These are phyloP conservation scores for Epichloe typhina DNA, from an alignment of 2,329 filamentous ascomycete genomes.

Conservation along the genomic window DNA sequence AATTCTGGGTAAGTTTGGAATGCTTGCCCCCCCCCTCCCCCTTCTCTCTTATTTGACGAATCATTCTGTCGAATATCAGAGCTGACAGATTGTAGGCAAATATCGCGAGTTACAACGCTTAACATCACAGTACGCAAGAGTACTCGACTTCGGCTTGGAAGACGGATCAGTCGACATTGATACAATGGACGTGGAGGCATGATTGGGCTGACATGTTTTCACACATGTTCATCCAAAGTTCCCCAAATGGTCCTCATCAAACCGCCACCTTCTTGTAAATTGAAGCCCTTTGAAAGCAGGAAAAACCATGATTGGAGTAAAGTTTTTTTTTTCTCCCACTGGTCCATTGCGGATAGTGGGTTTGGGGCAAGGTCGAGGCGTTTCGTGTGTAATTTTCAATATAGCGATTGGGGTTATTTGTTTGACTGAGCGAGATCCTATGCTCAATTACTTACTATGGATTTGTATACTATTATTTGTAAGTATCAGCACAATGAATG, in stretches of 20 bases:
- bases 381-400: background rate
- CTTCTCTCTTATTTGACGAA: background rate
- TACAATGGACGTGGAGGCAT: constrained; percentile 29
- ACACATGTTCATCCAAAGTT: background rate
- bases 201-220: constrained; percentile 1
- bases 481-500: background rate
- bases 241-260: background rate
- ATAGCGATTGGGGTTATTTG: background rate
- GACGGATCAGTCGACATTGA: constrained; percentile 30
- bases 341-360: background rate
- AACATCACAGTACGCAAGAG: constrained; percentile 84
- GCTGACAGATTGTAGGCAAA: constrained; percentile 52
- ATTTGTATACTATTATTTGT: no score
- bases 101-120: constrained; percentile 87
- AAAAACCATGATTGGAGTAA: background rate
- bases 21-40: background rate
- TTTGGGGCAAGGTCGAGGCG: background rate
- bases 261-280: background rate
- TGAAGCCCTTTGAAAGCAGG: background rate
- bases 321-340: background rate
- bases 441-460: background rate
- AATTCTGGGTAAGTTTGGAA: constrained; percentile 61
- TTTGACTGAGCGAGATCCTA: background rate
- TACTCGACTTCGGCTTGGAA: constrained; percentile 51
- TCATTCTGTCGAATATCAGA: constrained; percentile 12